phyloP scores from a whole-genome alignment of 441 rosid species.

The Gossypium gossypioides region DNA sequence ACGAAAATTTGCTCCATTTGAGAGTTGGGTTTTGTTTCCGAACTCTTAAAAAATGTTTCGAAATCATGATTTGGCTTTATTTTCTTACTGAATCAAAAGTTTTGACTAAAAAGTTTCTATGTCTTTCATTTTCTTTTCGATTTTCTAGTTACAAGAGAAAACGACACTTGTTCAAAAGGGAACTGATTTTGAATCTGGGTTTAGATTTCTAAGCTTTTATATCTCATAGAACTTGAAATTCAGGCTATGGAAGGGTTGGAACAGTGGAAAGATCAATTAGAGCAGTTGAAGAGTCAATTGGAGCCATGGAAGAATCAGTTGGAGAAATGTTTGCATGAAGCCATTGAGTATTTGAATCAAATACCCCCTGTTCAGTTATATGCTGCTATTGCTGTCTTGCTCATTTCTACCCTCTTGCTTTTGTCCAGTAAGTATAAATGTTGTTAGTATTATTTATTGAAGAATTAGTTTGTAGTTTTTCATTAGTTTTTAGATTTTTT shows the following conservation, averaged over 20 bases:
- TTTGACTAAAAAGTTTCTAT: not conserved
- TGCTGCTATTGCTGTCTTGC: slow-evolving; percentile 45
- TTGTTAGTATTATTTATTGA: not conserved
- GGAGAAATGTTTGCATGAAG: slow-evolving; percentile 37
- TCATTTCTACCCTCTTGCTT: slow-evolving; percentile 43
- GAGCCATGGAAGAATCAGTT: slow-evolving; percentile 19
- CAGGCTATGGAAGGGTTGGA: slow-evolving; percentile 47
- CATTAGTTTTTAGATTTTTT: not conserved
- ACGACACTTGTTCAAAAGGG: not conserved
- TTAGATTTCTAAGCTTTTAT: not conserved
- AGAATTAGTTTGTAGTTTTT: not conserved
- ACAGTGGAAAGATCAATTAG: slow-evolving; percentile 41
- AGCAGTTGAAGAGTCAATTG: slow-evolving; percentile 11
- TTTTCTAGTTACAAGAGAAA: not conserved
- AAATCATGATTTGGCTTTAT: not conserved
- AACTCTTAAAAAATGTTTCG: not conserved
- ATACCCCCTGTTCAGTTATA: slow-evolving; percentile 59
- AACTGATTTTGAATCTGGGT: not conserved
- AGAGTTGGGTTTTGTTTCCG: too few relatives aligned
- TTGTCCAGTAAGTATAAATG: slow-evolving; percentile 34
- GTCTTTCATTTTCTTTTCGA: not conserved
- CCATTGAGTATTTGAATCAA: slow-evolving; percentile 34
- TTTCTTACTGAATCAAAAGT: not conserved
- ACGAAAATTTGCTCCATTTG: too few relatives aligned
- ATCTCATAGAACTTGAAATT: slow-evolving; percentile 10